Percentiles rank a stretch among this genome's conserved stretches.
Evolutionary conservation across 2,329 filamentous ascomycete genomes (phyloP).

Genomic region (Fusarium algeriense): DNA sequence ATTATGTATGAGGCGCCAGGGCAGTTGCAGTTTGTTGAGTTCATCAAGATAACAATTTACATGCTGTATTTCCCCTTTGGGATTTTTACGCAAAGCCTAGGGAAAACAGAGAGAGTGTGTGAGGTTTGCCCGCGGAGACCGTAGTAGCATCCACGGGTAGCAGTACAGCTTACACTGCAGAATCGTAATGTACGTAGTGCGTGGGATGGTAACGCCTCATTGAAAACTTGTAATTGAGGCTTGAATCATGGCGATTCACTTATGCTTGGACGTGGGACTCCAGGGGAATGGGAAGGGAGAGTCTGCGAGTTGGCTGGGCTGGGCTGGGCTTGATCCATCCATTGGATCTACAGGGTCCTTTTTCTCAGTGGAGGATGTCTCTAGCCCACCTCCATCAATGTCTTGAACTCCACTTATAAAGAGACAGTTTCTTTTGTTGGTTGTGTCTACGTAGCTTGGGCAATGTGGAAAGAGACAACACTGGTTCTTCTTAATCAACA

Average conservation of each 20-base stretch:
- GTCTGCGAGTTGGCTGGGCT: constrained; percentile 1
- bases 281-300: constrained; percentile 35
- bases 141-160: background rate
- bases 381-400: constrained; percentile 27
- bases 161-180: background rate
- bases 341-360: constrained; percentile 46
- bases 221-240: constrained; percentile 26
- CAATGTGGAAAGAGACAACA: constrained; percentile 7
- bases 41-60: constrained; percentile 11
- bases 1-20: constrained; percentile 19
- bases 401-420: constrained; percentile 32
- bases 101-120: constrained; percentile 20
- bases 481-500: background rate
- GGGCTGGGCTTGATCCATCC: constrained; percentile 17
- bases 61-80: constrained; percentile 34
- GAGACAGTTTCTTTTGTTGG: constrained; percentile 12
- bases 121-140: constrained; percentile 25
- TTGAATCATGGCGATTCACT: constrained; percentile 33
- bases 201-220: constrained; percentile 12
- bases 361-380: constrained; percentile 32
- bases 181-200: constrained; percentile 3
- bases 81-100: constrained; percentile 31
- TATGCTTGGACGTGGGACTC: constrained; percentile 14
- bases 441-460: constrained; percentile 8
- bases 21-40: constrained; percentile 41